Conservation (phyloP, 73 alveolate species). For the Paramecium pentaurelia region DNA sequence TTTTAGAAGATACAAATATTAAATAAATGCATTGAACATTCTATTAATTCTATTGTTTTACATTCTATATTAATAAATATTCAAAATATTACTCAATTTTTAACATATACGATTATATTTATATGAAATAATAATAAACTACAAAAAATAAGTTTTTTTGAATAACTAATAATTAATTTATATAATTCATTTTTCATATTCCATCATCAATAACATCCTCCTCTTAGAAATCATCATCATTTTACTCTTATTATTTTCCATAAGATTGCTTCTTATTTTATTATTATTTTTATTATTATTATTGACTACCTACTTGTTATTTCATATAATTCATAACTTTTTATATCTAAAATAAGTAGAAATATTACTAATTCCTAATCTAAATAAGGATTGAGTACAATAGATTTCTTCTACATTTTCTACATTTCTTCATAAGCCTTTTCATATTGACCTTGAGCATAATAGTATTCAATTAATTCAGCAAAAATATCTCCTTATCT, state of each 20-base stretch:
- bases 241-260: not conserved
- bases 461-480: constrained; percentile 73
- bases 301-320: not conserved
- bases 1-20: constrained; percentile 70
- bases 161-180: not conserved
- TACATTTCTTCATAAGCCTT: constrained; percentile 71
- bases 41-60: too few relatives aligned
- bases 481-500: constrained; percentile 93
- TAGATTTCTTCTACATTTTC: constrained; percentile 75
- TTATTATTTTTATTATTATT: not conserved
- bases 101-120: too few relatives aligned
- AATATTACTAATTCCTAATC: constrained; percentile 78
- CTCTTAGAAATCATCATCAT: constrained; percentile 38
- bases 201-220: constrained; percentile 40
- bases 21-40: constrained; percentile 52
- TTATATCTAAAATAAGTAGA: not conserved
- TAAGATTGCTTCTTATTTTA: not conserved
- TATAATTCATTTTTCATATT: too few relatives aligned
- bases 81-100: too few relatives aligned
- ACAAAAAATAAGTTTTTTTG: not conserved
- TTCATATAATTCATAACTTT: constrained; percentile 11
- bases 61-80: too few relatives aligned
- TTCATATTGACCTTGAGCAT: constrained; percentile 57
- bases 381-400: constrained; percentile 78
- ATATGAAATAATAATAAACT: not conserved